Percentiles rank a stretch among this genome's conserved stretches.
These are phyloP conservation scores for Penicillium crustosum DNA, from an alignment of 2,329 filamentous ascomycete species.

Conservation along the genomic window DNA sequence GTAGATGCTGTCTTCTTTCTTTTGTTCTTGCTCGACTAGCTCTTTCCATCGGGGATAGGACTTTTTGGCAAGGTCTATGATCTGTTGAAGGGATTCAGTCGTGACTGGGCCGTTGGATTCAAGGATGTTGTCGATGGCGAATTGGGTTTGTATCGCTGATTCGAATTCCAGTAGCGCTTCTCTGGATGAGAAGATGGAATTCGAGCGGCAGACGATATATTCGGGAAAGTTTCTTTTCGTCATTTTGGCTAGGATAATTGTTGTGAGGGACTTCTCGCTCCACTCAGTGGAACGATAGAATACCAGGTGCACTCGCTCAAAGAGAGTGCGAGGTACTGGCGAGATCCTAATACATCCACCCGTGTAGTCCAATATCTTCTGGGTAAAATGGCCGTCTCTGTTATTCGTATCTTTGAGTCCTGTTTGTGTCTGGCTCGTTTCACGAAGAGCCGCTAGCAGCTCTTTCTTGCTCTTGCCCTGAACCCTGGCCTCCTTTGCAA, in stretches of 20 bases:
- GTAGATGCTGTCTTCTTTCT: slow-evolving; percentile 74
- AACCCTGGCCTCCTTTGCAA: slow-evolving; percentile 84
- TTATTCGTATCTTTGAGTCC: slow-evolving; percentile 72
- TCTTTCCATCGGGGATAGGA: slow-evolving; percentile 79
- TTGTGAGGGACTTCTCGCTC: slow-evolving; percentile 95
- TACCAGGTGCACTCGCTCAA: slow-evolving; percentile 90
- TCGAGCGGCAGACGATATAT: slow-evolving; percentile 85
- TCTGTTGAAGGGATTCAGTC: slow-evolving; percentile 63
- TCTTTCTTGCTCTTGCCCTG: slow-evolving; percentile 86
- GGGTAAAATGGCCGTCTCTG: slow-evolving; percentile 70
- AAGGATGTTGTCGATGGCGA: slow-evolving; percentile 74
- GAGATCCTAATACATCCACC: slow-evolving; percentile 85
- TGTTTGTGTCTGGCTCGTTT: slow-evolving; percentile 70
- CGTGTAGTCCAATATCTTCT: slow-evolving; percentile 73
- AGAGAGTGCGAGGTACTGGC: slow-evolving; percentile 69
- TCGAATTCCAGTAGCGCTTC: slow-evolving; percentile 82
- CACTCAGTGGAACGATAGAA: slow-evolving; percentile 96
- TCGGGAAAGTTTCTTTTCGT: slow-evolving; percentile 82
- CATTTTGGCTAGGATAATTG: slow-evolving; percentile 90
- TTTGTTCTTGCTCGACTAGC: slow-evolving; percentile 70
- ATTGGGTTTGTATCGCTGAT: slow-evolving; percentile 77
- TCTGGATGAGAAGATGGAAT: slow-evolving; percentile 82
- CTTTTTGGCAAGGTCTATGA: slow-evolving; percentile 70
- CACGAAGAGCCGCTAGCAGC: slow-evolving; percentile 70
- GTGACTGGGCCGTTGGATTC: slow-evolving; percentile 73